Base-by-base conservation (phyloP, 306 rosid genomes). In the Quercus ilex region DNA sequence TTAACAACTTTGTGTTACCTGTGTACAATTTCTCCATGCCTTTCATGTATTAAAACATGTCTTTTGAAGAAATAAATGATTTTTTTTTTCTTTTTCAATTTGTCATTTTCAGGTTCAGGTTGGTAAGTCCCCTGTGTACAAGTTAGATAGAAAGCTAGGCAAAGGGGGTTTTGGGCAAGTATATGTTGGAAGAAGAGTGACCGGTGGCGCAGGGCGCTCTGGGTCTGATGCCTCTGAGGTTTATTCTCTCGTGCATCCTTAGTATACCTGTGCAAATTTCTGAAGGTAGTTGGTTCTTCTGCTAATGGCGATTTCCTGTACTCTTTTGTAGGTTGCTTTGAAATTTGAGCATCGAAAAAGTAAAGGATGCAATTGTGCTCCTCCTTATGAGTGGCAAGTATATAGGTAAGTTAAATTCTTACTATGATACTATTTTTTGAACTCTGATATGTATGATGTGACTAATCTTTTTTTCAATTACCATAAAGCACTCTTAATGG, bases 161-260 rank as follows among this genome's bases (percentile, higher is more conserved):
- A 93, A 93, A 90, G 98, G 98, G 56, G 98, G 98, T 46, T 93
- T 93, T 67, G 98, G 98, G 73, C 98, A 93, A 92, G 98, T 93
- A 53, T 93, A 90, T 82, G 98, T 93, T 74, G 98, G 98, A 59
- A 88, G 93, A 87, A 90, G 95, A 84, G 79, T 91, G n/a, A 87
- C 80, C 14, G 98, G 97, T 64, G 98, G 98, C 14, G n/a, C 26
- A 10, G 72, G 52, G 26, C 52, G 46, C 23, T 85, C 91, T 76
- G 95, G 88, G 25, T 92, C 95, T 63, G 95, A 93, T 73, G 98
- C 98, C 11, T 82, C 85, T 20, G 97, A 93, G 97, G 98, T 90
- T 33, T 33, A 17, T 67, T 67, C 72, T 67, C 71, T 67, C 1
- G 35, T 82, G 53, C 73, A 33, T 72, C 56, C 64, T 53, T 57